Conservation (phyloP, 306 rosid species). For the Sophora flavescens region DNA sequence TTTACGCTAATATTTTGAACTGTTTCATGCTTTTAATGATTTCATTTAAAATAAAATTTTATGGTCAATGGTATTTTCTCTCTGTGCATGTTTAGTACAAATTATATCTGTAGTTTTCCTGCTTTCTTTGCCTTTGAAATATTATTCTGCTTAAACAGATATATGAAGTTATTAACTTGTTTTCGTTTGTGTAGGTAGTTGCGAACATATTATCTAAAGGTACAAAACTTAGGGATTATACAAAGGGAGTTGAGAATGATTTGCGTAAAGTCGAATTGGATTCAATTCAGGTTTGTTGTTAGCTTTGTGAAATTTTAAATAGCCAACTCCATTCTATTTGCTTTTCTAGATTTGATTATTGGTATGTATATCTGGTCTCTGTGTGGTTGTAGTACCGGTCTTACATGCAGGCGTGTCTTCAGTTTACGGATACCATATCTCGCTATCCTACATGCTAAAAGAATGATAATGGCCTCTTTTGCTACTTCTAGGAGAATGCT, state of each 20-base stretch:
- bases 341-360: neutral
- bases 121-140: constrained; percentile 11
- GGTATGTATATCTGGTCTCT: too few species aligned
- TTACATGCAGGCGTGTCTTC: neutral
- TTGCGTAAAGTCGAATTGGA: constrained; percentile 95
- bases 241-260: constrained; percentile 94
- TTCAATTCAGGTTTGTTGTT: constrained; percentile 84
- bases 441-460: neutral
- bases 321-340: constrained; percentile 1
- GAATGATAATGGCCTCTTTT: neutral
- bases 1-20: neutral
- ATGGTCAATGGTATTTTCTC: neutral
- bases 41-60: neutral
- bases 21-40: neutral
- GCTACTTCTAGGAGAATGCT: constrained; percentile 7
- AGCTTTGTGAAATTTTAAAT: constrained; percentile 28
- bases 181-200: constrained; percentile 71
- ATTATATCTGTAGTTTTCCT: neutral
- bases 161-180: constrained; percentile 5
- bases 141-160: neutral
- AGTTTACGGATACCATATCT: neutral
- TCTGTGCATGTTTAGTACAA: neutral
- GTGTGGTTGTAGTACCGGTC: neutral
- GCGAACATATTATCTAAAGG: constrained; percentile 89
- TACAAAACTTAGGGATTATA: constrained; percentile 81